A percentile compares a stretch with the other conserved stretches of the same genome.
These are phyloP conservation scores for Quillaja saponaria DNA, from an alignment of 306 rosid species.

Conservation along the genomic window DNA sequence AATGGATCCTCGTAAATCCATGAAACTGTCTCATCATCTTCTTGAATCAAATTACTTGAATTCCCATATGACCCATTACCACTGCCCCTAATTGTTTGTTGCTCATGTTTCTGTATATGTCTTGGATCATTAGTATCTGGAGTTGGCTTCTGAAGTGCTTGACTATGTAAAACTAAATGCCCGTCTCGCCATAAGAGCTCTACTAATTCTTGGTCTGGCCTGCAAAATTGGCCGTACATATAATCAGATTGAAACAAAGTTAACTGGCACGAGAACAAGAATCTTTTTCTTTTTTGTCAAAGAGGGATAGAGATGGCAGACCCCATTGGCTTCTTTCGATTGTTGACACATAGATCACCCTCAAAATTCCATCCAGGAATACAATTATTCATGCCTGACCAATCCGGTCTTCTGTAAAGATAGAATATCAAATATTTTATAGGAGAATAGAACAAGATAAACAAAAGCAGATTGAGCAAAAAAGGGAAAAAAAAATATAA, in stretches of 20 bases:
- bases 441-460: constrained; percentile 26
- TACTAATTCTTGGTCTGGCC: constrained; percentile 66
- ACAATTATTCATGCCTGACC: constrained; percentile 59
- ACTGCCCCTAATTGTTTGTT: constrained; percentile 32
- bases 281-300: background rate
- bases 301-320: constrained; percentile 45
- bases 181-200: constrained; percentile 87
- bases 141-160: constrained; percentile 46
- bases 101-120: constrained; percentile 55
- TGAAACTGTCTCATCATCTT: constrained; percentile 64
- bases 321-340: constrained; percentile 63
- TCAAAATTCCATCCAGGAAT: constrained; percentile 67
- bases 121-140: constrained; percentile 38
- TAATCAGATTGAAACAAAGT: constrained; percentile 22
- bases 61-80: constrained; percentile 43
- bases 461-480: constrained; percentile 31
- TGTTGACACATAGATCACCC: constrained; percentile 44
- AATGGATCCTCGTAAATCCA: constrained; percentile 72
- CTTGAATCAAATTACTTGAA: constrained; percentile 52
- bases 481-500: constrained; percentile 30
- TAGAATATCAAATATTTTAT: background rate
- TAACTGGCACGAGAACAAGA: constrained; percentile 15
- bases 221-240: constrained; percentile 45
- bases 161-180: constrained; percentile 77
- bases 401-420: constrained; percentile 42